Evolutionary conservation across 2,329 filamentous ascomycete species (phyloP), one percentile per base, ranked within the genome.

Genomic region (Penicillium sp.): DNA sequence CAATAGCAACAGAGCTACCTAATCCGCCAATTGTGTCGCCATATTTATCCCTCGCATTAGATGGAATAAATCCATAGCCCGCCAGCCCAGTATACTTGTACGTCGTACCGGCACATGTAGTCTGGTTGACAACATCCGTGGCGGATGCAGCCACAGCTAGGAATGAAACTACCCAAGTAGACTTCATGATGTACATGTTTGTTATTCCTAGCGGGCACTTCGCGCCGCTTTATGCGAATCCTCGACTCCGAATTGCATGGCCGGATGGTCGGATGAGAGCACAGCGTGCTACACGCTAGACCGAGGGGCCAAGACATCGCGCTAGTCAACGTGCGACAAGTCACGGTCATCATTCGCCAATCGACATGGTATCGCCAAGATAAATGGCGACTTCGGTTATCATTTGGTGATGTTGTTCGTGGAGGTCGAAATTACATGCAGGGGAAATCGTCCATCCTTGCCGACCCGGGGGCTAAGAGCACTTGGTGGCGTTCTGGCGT

Each of bases 1-100:
- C 82, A 28, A 90, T 71, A n/a, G 84, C 81, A 60, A 87, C 81
- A 12, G 84, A 79, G 52, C 82, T 86, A 8, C 87, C 87, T 47
- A 87, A 76, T 1, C 85, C 84, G 34, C 84, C 85, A 28, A 89
- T 74, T 0, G 85, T 89, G 65, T 90, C 87, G 28, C 85, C 85
- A 59, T 81, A 85, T 65, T 85, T 85, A 71, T 90, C 87, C 29
- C 78, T 74, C 2, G 80, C 78, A 62, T 85, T 77, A 29, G 77
- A 76, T 0, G 80, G 71, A 3, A 89, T 70, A 50, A 76, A 79
- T 5, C 87, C 87, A 64, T 85, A 89, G 9, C 87, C 87, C 4
- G 83, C 85, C 9, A 90, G 79, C 52, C 81, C 77, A 47, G 85
- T 74, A 66, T 90, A 90, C n/a, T 80, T 76, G 63, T 87, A 89